Evolutionary conservation across 345 rosid genomes (phyloP).

Genomic region (thale cress (Arabidopsis thaliana)): DNA sequence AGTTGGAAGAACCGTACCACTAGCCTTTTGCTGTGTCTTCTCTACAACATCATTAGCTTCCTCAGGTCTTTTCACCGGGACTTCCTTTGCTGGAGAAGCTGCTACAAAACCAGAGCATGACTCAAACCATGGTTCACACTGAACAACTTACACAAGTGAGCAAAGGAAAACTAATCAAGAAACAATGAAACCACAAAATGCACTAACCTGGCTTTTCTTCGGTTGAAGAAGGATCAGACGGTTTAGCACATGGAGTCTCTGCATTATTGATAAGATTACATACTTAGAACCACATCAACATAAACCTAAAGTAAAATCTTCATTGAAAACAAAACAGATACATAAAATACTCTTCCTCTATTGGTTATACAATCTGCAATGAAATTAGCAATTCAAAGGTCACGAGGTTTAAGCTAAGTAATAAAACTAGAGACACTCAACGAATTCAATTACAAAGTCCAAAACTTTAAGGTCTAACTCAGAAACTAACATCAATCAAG

Average conservation of each 20-base stretch:
- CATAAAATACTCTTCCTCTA: background rate
- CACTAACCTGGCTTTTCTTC: slow-evolving; percentile 56
- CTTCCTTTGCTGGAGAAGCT: slow-evolving; percentile 33
- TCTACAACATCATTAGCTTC: slow-evolving; percentile 44
- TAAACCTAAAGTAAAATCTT: background rate
- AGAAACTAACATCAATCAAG: background rate
- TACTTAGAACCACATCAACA: slow-evolving; percentile 8
- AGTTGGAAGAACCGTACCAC: slow-evolving; percentile 49
- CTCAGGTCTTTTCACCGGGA: slow-evolving; percentile 48
- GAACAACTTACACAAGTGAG: background rate
- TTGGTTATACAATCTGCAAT: background rate
- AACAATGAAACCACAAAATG: slow-evolving; percentile 3
- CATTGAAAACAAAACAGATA: background rate
- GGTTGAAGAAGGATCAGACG: slow-evolving; percentile 50
- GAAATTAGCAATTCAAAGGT: background rate
- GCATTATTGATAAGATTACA: slow-evolving; percentile 47
- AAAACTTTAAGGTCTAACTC: slow-evolving; percentile 11
- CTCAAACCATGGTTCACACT: slow-evolving; percentile 22
- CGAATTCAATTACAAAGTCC: slow-evolving; percentile 7
- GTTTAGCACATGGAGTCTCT: slow-evolving; percentile 81
- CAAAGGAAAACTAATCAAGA: background rate
- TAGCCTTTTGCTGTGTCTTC: slow-evolving; percentile 48
- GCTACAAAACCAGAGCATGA: slow-evolving; percentile 32
- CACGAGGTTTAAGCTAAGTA: background rate
- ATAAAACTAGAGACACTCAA: background rate